A percentile compares a stretch with the other conserved stretches of the same genome.
These are phyloP conservation scores for Aaosphaeria arxii DNA, from an alignment of 2,329 filamentous ascomycete species.

Conservation along the genomic window DNA sequence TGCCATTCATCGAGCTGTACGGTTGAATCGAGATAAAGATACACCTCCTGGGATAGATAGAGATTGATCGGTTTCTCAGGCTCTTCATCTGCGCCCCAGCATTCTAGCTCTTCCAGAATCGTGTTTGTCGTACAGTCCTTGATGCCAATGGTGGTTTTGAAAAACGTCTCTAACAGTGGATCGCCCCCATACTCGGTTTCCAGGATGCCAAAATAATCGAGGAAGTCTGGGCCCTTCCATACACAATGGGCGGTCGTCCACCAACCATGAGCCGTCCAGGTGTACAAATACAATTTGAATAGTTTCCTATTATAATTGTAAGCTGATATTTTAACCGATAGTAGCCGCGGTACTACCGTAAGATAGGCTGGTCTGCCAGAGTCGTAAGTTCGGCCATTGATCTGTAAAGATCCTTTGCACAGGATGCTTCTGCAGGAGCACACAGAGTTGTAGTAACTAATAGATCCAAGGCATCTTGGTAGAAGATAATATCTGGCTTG, in stretches of 20 bases:
- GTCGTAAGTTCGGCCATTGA: no score
- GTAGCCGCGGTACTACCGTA: no score
- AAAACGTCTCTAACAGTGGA: conserved; percentile 1
- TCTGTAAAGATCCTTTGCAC: no score
- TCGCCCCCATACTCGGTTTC: neutral
- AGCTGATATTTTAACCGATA: no score
- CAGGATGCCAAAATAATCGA: conserved; percentile 1
- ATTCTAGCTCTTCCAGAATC: neutral
- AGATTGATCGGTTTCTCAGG: no score
- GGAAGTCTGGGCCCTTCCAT: conserved; percentile 8
- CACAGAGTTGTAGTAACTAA: no score
- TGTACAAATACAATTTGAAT: no score
- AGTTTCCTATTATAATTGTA: no score
- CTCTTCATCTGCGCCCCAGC: no score
- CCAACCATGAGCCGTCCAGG: neutral
- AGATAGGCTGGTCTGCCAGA: no score
- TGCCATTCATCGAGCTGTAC: neutral
- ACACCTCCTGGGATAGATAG: neutral
- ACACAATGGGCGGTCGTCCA: conserved; percentile 1
- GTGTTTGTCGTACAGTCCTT: neutral
- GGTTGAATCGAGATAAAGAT: neutral
- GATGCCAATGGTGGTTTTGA: conserved; percentile 1
- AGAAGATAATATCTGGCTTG: conserved; percentile 10
- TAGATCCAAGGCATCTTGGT: neutral
- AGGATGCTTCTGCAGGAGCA: no score